Evolutionary conservation across 1,139 yeast species (phyloP).

Genomic region (Suhomyces ambrosiae): DNA sequence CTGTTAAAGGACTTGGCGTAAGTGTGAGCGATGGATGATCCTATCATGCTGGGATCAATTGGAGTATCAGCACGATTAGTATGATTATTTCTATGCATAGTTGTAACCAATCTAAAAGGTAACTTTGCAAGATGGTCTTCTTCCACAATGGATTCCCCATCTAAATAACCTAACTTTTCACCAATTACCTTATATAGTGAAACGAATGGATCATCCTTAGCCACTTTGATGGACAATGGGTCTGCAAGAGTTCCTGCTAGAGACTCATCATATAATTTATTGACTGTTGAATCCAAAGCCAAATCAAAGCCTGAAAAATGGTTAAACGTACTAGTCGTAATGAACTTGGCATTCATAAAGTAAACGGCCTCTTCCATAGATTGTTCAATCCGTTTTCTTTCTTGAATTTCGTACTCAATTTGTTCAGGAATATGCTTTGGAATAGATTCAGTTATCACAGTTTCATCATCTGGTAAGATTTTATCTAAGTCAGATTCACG

Average conservation of each 20-base stretch:
- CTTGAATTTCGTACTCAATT: constrained; percentile 61
- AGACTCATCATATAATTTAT: constrained; percentile 49
- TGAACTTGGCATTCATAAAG: constrained; percentile 62
- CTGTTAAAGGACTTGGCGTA: constrained; percentile 43
- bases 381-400: constrained; percentile 55
- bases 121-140: constrained; percentile 22
- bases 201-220: constrained; percentile 57
- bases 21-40: constrained; percentile 37
- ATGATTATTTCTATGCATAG: constrained; percentile 71
- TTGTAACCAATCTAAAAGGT: constrained; percentile 61
- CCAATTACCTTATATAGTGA: constrained; percentile 56
- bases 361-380: constrained; percentile 81
- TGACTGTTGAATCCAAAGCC: constrained; percentile 58
- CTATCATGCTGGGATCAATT: constrained; percentile 39
- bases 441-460: constrained; percentile 42
- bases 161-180: constrained; percentile 37
- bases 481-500: constrained; percentile 61
- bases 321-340: constrained; percentile 53
- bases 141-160: constrained; percentile 15
- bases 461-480: constrained; percentile 60
- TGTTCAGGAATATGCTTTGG: constrained; percentile 73
- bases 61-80: constrained; percentile 68
- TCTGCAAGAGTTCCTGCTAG: constrained; percentile 49
- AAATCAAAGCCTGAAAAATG: constrained; percentile 76
- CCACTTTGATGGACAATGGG: constrained; percentile 55